phyloP scores from a whole-genome alignment of 768 basidiomycete species.

The Boletus edulis region DNA sequence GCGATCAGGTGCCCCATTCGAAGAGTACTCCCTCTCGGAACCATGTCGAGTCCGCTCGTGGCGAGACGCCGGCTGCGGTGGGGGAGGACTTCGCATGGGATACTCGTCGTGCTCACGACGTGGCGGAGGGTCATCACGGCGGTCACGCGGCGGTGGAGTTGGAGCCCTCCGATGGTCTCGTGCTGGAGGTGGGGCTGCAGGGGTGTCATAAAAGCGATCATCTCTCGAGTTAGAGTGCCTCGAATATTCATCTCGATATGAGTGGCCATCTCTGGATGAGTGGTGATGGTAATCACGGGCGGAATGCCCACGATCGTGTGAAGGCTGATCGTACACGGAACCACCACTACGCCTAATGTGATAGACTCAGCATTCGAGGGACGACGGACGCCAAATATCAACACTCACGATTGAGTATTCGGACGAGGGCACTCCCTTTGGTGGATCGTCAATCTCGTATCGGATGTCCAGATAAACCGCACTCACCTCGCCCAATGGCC shows the following conservation, averaged over 20 bases:
- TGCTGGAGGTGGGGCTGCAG: slow-evolving; percentile 35
- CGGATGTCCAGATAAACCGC: neutral
- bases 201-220: slow-evolving; percentile 54
- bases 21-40: slow-evolving; percentile 42
- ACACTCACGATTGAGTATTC: slow-evolving; percentile 47
- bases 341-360: slow-evolving; percentile 36
- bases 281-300: slow-evolving; percentile 50
- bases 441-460: slow-evolving; percentile 2
- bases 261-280: slow-evolving; percentile 35
- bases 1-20: slow-evolving; percentile 44
- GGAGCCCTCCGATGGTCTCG: slow-evolving; percentile 62
- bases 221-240: slow-evolving; percentile 46
- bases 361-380: slow-evolving; percentile 2
- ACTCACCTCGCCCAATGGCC: slow-evolving; percentile 89
- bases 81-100: slow-evolving; percentile 51
- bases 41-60: slow-evolving; percentile 45
- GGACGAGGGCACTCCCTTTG: slow-evolving; percentile 71
- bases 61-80: slow-evolving; percentile 46
- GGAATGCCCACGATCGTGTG: slow-evolving; percentile 57
- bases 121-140: slow-evolving; percentile 57
- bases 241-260: slow-evolving; percentile 57
- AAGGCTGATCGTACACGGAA: slow-evolving; percentile 45
- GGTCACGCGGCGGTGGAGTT: slow-evolving; percentile 64
- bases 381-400: neutral
- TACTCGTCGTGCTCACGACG: slow-evolving; percentile 72